Percentiles rank a stretch among this genome's conserved stretches.
phyloP scores from a whole-genome alignment of 495 filamentous ascomycete species.

The Penicillium silybi region DNA sequence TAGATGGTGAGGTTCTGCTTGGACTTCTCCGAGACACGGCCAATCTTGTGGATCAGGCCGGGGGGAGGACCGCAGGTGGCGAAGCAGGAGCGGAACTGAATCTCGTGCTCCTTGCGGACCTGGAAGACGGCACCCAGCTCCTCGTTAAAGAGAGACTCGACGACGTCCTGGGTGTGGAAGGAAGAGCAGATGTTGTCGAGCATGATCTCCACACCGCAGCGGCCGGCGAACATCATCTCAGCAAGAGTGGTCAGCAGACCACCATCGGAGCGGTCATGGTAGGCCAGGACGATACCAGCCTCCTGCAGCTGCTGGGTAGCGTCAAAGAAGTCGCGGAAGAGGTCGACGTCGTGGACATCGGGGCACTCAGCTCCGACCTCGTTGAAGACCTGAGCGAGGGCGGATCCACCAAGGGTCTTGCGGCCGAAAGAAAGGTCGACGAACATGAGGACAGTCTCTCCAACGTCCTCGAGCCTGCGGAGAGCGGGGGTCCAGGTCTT shows the following conservation, averaged over 20 bases:
- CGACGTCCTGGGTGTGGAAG: constrained; percentile 55
- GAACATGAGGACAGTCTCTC: constrained; percentile 84
- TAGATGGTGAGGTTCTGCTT: constrained; percentile 78
- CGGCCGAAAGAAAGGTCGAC: constrained; percentile 79
- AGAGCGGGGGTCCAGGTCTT: constrained; percentile 94
- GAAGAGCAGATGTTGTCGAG: constrained; percentile 63
- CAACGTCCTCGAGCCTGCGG: constrained; percentile 76
- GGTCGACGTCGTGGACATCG: constrained; percentile 74
- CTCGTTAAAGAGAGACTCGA: constrained; percentile 87
- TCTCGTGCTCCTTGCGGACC: constrained; percentile 77
- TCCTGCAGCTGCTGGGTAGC: constrained; percentile 84
- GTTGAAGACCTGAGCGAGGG: constrained; percentile 86
- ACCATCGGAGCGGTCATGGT: constrained; percentile 92
- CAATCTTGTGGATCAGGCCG: constrained; percentile 77
- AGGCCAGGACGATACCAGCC: constrained; percentile 82
- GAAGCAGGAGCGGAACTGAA: constrained; percentile 83
- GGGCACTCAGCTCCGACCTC: constrained; percentile 81
- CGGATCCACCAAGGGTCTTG: constrained; percentile 84
- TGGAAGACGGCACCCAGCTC: constrained; percentile 98
- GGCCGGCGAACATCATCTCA: constrained; percentile 98
- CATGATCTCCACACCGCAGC: constrained; percentile 83
- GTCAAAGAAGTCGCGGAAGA: constrained; percentile 89
- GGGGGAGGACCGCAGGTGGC: constrained; percentile 85
- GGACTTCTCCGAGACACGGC: constrained; percentile 59
- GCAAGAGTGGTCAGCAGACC: constrained; percentile 87